These are phyloP conservation scores for Apiospora rasikravindrae DNA, from an alignment of 2,329 filamentous ascomycete genomes.

Conservation along the genomic window DNA sequence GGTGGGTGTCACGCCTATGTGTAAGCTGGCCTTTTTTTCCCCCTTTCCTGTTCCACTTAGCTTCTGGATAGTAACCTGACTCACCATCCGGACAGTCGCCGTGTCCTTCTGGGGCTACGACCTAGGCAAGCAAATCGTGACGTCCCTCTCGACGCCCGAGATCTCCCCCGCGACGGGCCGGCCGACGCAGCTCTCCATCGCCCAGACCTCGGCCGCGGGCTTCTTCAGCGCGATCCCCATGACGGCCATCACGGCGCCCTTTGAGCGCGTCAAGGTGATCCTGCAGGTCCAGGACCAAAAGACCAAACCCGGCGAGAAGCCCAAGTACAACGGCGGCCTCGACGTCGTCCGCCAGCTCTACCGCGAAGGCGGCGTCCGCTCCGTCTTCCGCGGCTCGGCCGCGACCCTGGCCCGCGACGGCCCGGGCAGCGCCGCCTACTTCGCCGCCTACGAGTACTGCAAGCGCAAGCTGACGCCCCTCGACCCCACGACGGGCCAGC, in stretches of 20 bases:
- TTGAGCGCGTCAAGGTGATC: slow-evolving; percentile 98
- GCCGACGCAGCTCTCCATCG: slow-evolving; percentile 70
- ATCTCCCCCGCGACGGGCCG: slow-evolving; percentile 70
- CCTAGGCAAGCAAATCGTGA: slow-evolving; percentile 88
- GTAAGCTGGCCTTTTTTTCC: slow-evolving; percentile 58
- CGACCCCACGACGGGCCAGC: slow-evolving; percentile 73
- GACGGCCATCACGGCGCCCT: slow-evolving; percentile 97
- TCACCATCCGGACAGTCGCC: slow-evolving; percentile 56
- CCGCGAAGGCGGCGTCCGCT: slow-evolving; percentile 85
- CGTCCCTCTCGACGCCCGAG: slow-evolving; percentile 65
- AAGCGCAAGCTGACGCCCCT: slow-evolving; percentile 86
- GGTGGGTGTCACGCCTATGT: slow-evolving; percentile 98
- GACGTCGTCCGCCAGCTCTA: slow-evolving; percentile 96
- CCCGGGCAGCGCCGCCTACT: slow-evolving; percentile 92
- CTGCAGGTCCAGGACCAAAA: slow-evolving; percentile 94
- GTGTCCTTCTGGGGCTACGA: slow-evolving; percentile 89
- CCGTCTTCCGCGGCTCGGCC: slow-evolving; percentile 87
- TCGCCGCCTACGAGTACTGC: slow-evolving; percentile 95
- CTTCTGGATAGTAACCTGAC: neutral
- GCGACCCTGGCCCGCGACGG: slow-evolving; percentile 95
- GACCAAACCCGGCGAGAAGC: slow-evolving; percentile 87
- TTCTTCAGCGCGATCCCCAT: slow-evolving; percentile 98
- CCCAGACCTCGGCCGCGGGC: slow-evolving; percentile 87
- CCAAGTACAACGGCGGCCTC: slow-evolving; percentile 82
- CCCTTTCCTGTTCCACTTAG: neutral